Conservation (phyloP, 2,329 filamentous ascomycete genomes). For the Cladophialophora chaetospira region DNA sequence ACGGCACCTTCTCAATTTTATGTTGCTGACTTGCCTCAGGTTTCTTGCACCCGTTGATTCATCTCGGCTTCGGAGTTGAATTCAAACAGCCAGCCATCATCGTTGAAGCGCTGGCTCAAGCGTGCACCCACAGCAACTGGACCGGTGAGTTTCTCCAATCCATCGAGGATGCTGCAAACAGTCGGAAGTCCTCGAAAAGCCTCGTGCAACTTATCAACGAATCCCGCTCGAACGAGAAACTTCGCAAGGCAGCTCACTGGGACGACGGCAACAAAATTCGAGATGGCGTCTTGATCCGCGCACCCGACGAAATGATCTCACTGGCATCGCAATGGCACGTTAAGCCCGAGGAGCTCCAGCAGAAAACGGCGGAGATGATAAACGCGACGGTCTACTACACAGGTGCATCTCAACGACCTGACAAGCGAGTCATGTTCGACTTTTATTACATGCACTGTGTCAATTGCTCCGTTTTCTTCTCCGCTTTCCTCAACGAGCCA, state of each 20-base stretch:
- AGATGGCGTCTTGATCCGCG: conserved; percentile 68
- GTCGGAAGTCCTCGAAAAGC: conserved; percentile 30
- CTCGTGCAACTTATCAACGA: conserved; percentile 65
- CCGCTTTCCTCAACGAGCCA: conserved; percentile 55
- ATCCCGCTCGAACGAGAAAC: conserved; percentile 57
- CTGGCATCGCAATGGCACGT: conserved; percentile 63
- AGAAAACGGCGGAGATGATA: conserved; percentile 68
- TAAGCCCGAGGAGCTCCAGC: conserved; percentile 56
- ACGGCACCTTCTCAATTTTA: neutral
- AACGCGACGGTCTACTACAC: conserved; percentile 63
- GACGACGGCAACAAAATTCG: conserved; percentile 64
- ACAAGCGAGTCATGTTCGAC: conserved; percentile 72
- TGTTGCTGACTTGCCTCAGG: conserved; percentile 41
- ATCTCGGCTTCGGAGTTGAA: conserved; percentile 79
- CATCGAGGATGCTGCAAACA: conserved; percentile 53
- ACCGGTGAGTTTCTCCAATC: conserved; percentile 35
- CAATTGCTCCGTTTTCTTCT: conserved; percentile 75
- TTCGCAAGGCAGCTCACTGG: conserved; percentile 57
- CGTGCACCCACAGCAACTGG: conserved; percentile 61
- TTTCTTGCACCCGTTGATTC: conserved; percentile 74
- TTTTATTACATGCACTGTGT: conserved; percentile 82
- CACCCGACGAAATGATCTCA: conserved; percentile 63
- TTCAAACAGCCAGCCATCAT: conserved; percentile 75
- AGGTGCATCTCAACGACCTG: conserved; percentile 63
- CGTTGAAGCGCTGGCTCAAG: conserved; percentile 73